phyloP scores from a whole-genome alignment of 2,329 filamentous ascomycete genomes.

The Mariannaea sp. region DNA sequence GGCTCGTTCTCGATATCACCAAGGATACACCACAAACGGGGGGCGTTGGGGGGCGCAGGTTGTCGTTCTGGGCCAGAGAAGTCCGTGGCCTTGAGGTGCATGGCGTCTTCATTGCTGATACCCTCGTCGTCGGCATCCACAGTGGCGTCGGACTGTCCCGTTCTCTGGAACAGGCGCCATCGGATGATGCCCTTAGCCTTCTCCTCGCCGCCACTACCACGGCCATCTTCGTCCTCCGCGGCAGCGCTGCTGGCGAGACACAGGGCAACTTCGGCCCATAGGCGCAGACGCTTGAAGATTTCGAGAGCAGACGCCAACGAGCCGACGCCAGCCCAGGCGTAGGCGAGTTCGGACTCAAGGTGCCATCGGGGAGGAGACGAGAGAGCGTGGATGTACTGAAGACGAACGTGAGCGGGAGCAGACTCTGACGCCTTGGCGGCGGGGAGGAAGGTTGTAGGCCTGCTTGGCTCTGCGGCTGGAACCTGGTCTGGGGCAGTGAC shows the following conservation, averaged over 20 bases:
- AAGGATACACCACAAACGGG: slow-evolving; percentile 88
- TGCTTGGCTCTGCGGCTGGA: slow-evolving; percentile 31
- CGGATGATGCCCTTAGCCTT: slow-evolving; percentile 80
- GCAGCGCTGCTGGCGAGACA: slow-evolving; percentile 72
- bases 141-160: slow-evolving; percentile 41
- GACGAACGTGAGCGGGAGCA: slow-evolving; percentile 74
- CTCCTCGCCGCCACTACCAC: slow-evolving; percentile 68
- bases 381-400: slow-evolving; percentile 83
- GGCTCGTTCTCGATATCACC: slow-evolving; percentile 83
- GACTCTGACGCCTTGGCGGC: slow-evolving; percentile 75
- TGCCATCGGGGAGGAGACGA: slow-evolving; percentile 90
- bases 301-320: slow-evolving; percentile 89
- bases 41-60: slow-evolving; percentile 79
- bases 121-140: slow-evolving; percentile 57
- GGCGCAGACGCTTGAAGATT: slow-evolving; percentile 89
- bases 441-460: slow-evolving; percentile 81
- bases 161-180: slow-evolving; percentile 76
- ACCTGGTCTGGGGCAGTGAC: slow-evolving; percentile 47
- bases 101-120: slow-evolving; percentile 53
- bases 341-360: slow-evolving; percentile 88
- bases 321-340: slow-evolving; percentile 88
- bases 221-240: slow-evolving; percentile 61
- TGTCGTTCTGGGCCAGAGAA: slow-evolving; percentile 67
- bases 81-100: slow-evolving; percentile 57
- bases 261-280: slow-evolving; percentile 94